phyloP scores from a whole-genome alignment of 371 early-diverging fungal species.

The Blakeslea trispora region DNA sequence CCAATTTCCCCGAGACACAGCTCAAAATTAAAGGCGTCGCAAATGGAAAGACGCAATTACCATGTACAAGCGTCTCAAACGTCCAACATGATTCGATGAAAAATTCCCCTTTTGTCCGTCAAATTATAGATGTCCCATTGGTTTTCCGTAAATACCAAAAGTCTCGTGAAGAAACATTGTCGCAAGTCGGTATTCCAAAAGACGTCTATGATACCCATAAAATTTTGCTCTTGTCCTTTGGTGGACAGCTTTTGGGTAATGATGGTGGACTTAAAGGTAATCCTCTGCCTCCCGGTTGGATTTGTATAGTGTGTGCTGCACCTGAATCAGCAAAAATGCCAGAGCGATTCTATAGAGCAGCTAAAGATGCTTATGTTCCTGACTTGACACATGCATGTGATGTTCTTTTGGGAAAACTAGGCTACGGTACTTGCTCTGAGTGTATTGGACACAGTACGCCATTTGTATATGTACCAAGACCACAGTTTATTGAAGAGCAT shows the following conservation, averaged over 20 bases:
- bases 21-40: constrained; percentile 36
- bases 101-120: constrained; percentile 25
- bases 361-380: constrained; percentile 72
- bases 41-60: constrained; percentile 45
- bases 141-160: constrained; percentile 58
- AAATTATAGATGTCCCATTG: constrained; percentile 62
- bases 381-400: constrained; percentile 76
- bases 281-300: constrained; percentile 75
- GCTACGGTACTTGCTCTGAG: constrained; percentile 84
- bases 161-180: constrained; percentile 56
- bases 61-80: constrained; percentile 37
- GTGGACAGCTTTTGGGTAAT: constrained; percentile 65
- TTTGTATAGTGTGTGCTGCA: constrained; percentile 72
- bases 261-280: constrained; percentile 50
- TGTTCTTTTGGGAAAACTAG: constrained; percentile 77
- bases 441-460: constrained; percentile 74
- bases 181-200: constrained; percentile 59
- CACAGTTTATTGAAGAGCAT: constrained; percentile 79
- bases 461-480: constrained; percentile 76
- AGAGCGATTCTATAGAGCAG: constrained; percentile 57
- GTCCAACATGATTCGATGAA: constrained; percentile 19
- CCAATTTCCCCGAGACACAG: constrained; percentile 17
- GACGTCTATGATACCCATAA: constrained; percentile 57
- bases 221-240: constrained; percentile 74
- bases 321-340: constrained; percentile 56